Evolutionary conservation across 768 basidiomycete genomes (phyloP).

Genomic region (Daedaleopsis sinensis): DNA sequence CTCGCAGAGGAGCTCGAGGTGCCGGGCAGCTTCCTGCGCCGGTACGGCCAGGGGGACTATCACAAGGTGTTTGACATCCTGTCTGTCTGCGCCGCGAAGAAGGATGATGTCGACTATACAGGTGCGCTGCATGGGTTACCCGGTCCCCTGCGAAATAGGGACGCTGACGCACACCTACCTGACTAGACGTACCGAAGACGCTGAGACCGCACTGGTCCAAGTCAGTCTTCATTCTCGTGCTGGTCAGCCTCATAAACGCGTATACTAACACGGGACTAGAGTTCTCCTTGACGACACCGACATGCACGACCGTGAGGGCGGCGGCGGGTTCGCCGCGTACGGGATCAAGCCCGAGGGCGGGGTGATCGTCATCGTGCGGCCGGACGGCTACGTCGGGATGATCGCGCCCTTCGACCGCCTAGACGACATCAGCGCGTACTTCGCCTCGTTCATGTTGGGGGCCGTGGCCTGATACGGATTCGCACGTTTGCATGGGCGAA

Average conservation of each 20-base stretch:
- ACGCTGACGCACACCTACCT: conserved; percentile 34
- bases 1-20: conserved; percentile 20
- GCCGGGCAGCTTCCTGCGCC: conserved; percentile 20
- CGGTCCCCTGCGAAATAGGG: too few relatives aligned
- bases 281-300: conserved; percentile 61
- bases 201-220: conserved; percentile 61
- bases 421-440: conserved; percentile 45
- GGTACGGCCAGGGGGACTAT: conserved; percentile 6
- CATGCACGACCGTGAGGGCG: conserved; percentile 46
- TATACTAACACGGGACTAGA: conserved; percentile 36
- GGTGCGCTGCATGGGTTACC: background rate
- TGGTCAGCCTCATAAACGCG: background rate
- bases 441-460: conserved; percentile 43
- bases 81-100: conserved; percentile 4
- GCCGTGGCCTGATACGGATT: background rate
- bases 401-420: conserved; percentile 49
- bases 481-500: too few relatives aligned
- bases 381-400: conserved; percentile 66
- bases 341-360: conserved; percentile 48
- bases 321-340: conserved; percentile 57
- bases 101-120: background rate
- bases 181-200: conserved; percentile 46
- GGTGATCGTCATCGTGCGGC: conserved; percentile 56
- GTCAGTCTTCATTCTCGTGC: conserved; percentile 35
- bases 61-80: conserved; percentile 6